A percentile compares a stretch with the other conserved stretches of the same genome.
These are phyloP conservation scores for Syzygium aromaticum DNA, from an alignment of 345 rosid genomes.

Conservation along the genomic window DNA sequence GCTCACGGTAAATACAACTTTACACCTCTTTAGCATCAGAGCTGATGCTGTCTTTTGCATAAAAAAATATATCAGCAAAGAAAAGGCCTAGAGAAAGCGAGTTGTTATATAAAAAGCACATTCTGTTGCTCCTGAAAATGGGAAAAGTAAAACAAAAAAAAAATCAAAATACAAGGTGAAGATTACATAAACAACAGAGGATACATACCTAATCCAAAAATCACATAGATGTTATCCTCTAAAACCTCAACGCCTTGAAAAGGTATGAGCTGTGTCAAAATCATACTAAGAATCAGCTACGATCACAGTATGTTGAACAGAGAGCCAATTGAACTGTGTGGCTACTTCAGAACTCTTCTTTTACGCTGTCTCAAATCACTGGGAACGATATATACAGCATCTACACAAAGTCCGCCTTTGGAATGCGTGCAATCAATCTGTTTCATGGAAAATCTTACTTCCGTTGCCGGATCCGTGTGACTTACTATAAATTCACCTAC, in stretches of 20 bases:
- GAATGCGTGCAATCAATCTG: constrained; percentile 97
- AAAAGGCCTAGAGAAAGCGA: background rate
- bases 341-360: constrained; percentile 39
- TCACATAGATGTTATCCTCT: constrained; percentile 25
- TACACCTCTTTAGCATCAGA: background rate
- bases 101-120: background rate
- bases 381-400: constrained; percentile 78
- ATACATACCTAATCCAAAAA: constrained; percentile 25
- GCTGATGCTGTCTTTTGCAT: background rate
- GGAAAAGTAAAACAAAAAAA: constrained; percentile 15
- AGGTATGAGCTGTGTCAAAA: constrained; percentile 30
- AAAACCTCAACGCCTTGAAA: constrained; percentile 13
- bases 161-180: constrained; percentile 21
- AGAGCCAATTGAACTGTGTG: background rate
- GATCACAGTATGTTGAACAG: constrained; percentile 4
- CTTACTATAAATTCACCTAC: constrained; percentile 72
- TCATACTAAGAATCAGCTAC: constrained; percentile 10
- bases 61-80: background rate
- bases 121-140: background rate
- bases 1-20: background rate
- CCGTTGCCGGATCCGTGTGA: constrained; percentile 47
- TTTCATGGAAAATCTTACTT: constrained; percentile 80
- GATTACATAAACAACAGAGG: constrained; percentile 22
- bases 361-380: constrained; percentile 46
- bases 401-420: constrained; percentile 90